A percentile compares a stretch with the other conserved stretches of the same genome.
Conservation (phyloP, 2,329 filamentous ascomycete genomes). For the Aureobasidium lini region DNA sequence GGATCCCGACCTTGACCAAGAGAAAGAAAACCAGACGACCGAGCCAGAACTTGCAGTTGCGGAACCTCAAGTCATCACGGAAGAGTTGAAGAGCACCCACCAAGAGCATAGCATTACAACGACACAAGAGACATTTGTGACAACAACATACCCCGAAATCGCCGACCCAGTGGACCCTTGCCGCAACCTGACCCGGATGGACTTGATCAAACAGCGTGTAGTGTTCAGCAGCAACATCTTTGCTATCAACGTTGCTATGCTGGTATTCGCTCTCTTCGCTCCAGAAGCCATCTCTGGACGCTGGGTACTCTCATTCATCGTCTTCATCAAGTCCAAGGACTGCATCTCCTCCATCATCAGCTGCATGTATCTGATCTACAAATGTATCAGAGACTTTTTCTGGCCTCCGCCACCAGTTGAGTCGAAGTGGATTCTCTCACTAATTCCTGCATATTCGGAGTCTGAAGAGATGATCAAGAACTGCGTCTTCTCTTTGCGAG, state of each 20-base stretch:
- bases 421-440: conserved; percentile 20
- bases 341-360: conserved; percentile 19
- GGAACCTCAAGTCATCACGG: neutral
- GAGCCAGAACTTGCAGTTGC: conserved; percentile 8
- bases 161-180: conserved; percentile 10
- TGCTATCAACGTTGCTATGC: conserved; percentile 4
- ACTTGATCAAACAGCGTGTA: conserved; percentile 9
- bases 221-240: conserved; percentile 2
- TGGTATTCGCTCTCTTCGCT: neutral
- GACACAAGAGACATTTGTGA: neutral
- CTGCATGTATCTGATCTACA: conserved; percentile 12
- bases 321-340: conserved; percentile 22
- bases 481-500: conserved; percentile 19
- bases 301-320: conserved; percentile 19
- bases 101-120: conserved; percentile 3
- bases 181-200: neutral
- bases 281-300: conserved; percentile 3
- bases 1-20: conserved; percentile 4
- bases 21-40: conserved; percentile 1
- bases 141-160: conserved; percentile 1
- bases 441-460: conserved; percentile 22
- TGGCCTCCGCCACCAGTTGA: conserved; percentile 15
- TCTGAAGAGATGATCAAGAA: conserved; percentile 22
- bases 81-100: conserved; percentile 6
- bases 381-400: conserved; percentile 13